Evolutionary conservation across 305 asterid species (phyloP).

Genomic region (Stenogyne calaminthoides): DNA sequence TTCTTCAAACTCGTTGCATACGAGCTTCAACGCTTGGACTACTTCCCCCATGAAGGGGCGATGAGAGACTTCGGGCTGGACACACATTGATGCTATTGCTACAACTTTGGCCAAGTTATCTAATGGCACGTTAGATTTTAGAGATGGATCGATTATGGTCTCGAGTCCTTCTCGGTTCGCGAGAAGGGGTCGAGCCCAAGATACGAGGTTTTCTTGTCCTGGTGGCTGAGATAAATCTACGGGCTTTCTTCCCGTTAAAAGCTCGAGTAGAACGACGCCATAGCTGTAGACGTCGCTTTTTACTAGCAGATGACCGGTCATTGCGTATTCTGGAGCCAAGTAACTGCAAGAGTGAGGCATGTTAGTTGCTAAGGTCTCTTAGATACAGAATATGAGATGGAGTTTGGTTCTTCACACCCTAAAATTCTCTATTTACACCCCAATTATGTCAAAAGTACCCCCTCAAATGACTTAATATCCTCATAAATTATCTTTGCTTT

Average conservation of each 20-base stretch:
- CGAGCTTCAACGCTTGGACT: conserved; percentile 89
- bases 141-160: conserved; percentile 53
- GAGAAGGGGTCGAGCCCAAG: conserved; percentile 93
- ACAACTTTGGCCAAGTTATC: conserved; percentile 68
- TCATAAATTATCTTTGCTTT: too few species aligned
- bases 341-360: conserved; percentile 50
- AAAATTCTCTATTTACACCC: too few species aligned
- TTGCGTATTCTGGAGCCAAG: conserved; percentile 94
- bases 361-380: neutral
- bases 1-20: conserved; percentile 82
- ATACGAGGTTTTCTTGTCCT: conserved; percentile 83
- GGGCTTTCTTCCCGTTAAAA: conserved; percentile 85
- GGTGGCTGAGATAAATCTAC: conserved; percentile 84
- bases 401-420: too few species aligned
- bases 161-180: conserved; percentile 61
- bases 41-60: conserved; percentile 99
- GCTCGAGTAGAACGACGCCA: conserved; percentile 94
- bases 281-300: conserved; percentile 96
- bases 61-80: conserved; percentile 93
- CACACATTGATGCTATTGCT: conserved; percentile 97
- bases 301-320: conserved; percentile 97
- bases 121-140: conserved; percentile 41
- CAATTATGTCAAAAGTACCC: neutral
- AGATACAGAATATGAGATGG: neutral
- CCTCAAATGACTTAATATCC: neutral